Evolutionary conservation across 2,329 filamentous ascomycete species (phyloP).

Genomic region (Aspergillus alliaceus): DNA sequence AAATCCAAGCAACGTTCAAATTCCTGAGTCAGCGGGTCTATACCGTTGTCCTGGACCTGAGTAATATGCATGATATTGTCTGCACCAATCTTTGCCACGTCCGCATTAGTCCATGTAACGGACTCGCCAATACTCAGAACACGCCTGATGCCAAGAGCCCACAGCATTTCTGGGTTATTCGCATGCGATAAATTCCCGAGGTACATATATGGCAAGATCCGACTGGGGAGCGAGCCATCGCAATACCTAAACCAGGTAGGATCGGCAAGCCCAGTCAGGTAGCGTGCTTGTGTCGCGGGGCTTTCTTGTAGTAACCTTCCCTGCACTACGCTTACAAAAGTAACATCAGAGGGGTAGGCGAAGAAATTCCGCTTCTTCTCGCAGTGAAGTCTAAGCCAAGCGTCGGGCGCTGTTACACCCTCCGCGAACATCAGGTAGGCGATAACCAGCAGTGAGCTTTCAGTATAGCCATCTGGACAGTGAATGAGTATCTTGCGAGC

Average conservation of each 20-base stretch:
- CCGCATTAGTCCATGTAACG: slow-evolving; percentile 73
- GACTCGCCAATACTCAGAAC: slow-evolving; percentile 91
- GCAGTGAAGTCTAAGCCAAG: slow-evolving; percentile 84
- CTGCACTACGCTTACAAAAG: slow-evolving; percentile 74
- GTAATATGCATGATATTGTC: slow-evolving; percentile 81
- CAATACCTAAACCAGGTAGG: slow-evolving; percentile 80
- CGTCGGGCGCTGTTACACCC: slow-evolving; percentile 74
- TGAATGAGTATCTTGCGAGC: slow-evolving; percentile 80
- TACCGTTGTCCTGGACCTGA: slow-evolving; percentile 92
- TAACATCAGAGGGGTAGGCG: slow-evolving; percentile 87
- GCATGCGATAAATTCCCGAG: slow-evolving; percentile 90
- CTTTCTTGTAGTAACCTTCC: slow-evolving; percentile 66
- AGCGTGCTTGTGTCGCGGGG: slow-evolving; percentile 28
- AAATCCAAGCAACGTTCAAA: slow-evolving; percentile 86
- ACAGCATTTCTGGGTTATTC: slow-evolving; percentile 84
- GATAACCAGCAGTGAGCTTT: slow-evolving; percentile 83
- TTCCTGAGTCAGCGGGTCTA: slow-evolving; percentile 84
- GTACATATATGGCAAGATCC: slow-evolving; percentile 92
- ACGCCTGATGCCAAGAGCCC: slow-evolving; percentile 77
- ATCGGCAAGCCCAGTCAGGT: slow-evolving; percentile 40
- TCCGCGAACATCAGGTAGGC: slow-evolving; percentile 94
- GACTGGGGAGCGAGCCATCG: slow-evolving; percentile 87
- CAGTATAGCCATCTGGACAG: slow-evolving; percentile 94
- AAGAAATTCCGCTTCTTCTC: slow-evolving; percentile 89
- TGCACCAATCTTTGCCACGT: slow-evolving; percentile 69